phyloP scores from a whole-genome alignment of 108 stramenopile species.

The Parietichytrium sp. region DNA sequence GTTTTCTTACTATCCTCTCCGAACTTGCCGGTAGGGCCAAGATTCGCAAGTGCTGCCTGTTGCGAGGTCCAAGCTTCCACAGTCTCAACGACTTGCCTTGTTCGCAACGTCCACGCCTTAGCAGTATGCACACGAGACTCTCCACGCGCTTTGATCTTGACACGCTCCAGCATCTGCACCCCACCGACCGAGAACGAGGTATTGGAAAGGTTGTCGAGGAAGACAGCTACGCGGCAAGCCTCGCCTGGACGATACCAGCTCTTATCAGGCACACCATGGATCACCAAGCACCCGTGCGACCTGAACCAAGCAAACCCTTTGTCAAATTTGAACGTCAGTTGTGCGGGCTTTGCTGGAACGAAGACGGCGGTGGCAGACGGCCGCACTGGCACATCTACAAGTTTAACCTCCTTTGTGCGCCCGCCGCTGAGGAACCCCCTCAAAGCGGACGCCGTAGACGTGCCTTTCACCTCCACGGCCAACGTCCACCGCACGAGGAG shows the following conservation, averaged over 20 bases:
- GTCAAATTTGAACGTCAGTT: background rate
- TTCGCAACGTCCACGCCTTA: background rate
- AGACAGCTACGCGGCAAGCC: background rate
- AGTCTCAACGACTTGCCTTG: background rate
- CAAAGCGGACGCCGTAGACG: background rate
- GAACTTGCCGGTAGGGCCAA: background rate
- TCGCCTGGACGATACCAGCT: background rate
- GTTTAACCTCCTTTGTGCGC: too few species aligned
- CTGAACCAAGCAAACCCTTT: background rate
- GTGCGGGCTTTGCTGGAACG: background rate
- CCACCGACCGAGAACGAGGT: background rate
- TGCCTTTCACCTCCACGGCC: background rate
- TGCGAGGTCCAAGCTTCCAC: background rate
- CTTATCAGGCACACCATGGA: background rate
- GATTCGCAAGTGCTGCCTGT: background rate
- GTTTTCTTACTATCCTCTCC: background rate
- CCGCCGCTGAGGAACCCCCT: too few species aligned
- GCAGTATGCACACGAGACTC: background rate
- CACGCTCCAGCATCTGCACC: background rate
- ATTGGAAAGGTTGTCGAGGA: background rate
- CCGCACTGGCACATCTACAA: background rate
- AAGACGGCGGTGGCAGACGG: background rate
- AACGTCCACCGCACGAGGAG: background rate
- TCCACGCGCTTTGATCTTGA: background rate
- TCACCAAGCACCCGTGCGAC: background rate